These are phyloP conservation scores for Stygiomarasmius scandens DNA, from an alignment of 1,284 basidiomycete genomes.

Conservation along the genomic window DNA sequence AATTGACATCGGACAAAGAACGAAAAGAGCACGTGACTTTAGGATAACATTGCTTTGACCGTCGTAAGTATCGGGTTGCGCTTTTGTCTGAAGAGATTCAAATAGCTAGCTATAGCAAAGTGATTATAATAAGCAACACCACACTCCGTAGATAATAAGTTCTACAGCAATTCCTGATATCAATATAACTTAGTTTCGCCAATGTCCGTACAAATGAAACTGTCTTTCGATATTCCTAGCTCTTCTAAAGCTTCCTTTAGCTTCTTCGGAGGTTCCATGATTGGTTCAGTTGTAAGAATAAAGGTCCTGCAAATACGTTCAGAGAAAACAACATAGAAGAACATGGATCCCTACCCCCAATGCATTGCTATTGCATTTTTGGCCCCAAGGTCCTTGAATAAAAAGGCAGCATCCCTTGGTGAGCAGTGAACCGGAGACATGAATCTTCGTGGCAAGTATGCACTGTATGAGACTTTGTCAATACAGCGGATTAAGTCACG, in stretches of 20 bases:
- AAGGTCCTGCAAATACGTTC: constrained; percentile 31
- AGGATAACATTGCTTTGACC: no score
- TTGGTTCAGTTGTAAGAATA: constrained; percentile 44
- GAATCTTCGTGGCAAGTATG: constrained; percentile 49
- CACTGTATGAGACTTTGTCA: constrained; percentile 33
- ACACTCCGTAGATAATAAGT: no score
- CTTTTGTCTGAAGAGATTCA: no score
- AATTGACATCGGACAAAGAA: no score
- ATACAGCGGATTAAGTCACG: background rate
- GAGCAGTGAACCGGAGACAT: constrained; percentile 51
- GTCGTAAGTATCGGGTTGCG: no score
- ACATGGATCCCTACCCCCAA: constrained; percentile 44
- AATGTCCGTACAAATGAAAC: constrained; percentile 33
- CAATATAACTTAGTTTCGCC: constrained; percentile 2
- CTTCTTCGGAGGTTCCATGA: constrained; percentile 51
- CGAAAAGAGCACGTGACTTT: no score
- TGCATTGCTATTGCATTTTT: constrained; percentile 56
- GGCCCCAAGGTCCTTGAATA: constrained; percentile 53
- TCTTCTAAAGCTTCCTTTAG: constrained; percentile 43
- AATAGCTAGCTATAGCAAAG: no score
- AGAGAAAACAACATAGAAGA: background rate
- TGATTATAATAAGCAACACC: no score
- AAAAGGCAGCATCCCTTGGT: constrained; percentile 51
- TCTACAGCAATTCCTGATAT: no score
- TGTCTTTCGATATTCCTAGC: constrained; percentile 41